phyloP scores from a whole-genome alignment of 139 green algal genomes.

The Trebouxia sp. region DNA sequence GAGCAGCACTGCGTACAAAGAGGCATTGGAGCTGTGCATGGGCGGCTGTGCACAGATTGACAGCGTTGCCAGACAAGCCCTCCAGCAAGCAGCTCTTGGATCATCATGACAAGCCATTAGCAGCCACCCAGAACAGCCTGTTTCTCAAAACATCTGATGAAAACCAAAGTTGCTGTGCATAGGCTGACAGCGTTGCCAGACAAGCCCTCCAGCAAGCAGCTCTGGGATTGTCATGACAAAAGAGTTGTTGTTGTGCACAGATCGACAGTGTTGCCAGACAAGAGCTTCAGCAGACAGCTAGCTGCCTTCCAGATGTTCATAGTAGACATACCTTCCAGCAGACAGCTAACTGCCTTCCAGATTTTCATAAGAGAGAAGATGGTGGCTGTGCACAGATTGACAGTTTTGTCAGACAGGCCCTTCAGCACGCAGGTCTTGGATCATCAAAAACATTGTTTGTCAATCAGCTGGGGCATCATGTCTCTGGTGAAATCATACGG shows the following conservation, averaged over 20 bases:
- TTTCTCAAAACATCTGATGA: not conserved
- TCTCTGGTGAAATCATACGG: not conserved
- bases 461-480: not conserved
- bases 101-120: not conserved
- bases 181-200: constrained; percentile 35
- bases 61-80: constrained; percentile 38
- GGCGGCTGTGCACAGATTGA: constrained; percentile 73
- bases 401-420: constrained; percentile 38
- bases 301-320: too few species aligned
- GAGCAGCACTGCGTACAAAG: constrained; percentile 38
- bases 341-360: not conserved
- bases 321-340: too few species aligned
- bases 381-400: constrained; percentile 73
- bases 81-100: constrained; percentile 11
- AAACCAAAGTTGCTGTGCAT: not conserved
- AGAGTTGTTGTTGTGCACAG: not conserved
- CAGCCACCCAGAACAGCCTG: not conserved
- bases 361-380: not conserved
- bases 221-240: not conserved
- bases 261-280: constrained; percentile 42
- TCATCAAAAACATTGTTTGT: not conserved
- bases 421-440: constrained; percentile 2
- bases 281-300: constrained; percentile 8
- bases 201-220: constrained; percentile 31
- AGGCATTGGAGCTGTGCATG: constrained; percentile 67